Percentiles rank a stretch among this genome's conserved stretches.
phyloP scores from a whole-genome alignment of 2,329 filamentous ascomycete species.

The Xylariaceae sp. region DNA sequence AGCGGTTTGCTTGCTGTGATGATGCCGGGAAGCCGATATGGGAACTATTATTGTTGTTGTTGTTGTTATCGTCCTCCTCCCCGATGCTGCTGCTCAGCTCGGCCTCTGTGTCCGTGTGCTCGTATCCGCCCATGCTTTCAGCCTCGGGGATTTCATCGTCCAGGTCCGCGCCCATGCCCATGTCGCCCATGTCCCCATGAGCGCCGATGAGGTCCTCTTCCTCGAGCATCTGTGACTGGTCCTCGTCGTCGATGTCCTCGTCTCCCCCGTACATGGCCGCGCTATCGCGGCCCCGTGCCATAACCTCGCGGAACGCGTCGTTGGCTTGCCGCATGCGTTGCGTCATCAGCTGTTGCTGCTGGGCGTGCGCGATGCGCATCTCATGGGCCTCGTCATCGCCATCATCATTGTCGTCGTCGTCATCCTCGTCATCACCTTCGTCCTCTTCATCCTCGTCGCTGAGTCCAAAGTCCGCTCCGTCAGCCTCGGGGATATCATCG shows the following conservation, averaged over 20 bases:
- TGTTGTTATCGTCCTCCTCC: conserved; percentile 45
- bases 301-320: conserved; percentile 67
- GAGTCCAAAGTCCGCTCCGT: conserved; percentile 59
- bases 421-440: conserved; percentile 47
- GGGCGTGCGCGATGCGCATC: conserved; percentile 44
- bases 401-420: conserved; percentile 45
- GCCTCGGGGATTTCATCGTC: conserved; percentile 75
- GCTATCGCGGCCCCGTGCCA: conserved; percentile 57
- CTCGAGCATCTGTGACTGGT: conserved; percentile 65
- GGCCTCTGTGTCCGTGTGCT: conserved; percentile 79
- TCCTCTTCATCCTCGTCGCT: conserved; percentile 52
- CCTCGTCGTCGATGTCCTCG: conserved; percentile 62
- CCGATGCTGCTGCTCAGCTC: conserved; percentile 60
- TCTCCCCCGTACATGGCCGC: conserved; percentile 60
- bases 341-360: conserved; percentile 57
- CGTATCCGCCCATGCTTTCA: conserved; percentile 66
- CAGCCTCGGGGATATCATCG: conserved; percentile 75
- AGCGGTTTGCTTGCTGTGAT: conserved; percentile 36
- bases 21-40: conserved; percentile 5
- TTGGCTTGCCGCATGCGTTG: conserved; percentile 63
- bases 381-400: conserved; percentile 50
- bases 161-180: conserved; percentile 72
- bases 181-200: conserved; percentile 45
- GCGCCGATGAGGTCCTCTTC: conserved; percentile 63
- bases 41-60: conserved; percentile 19